Evolutionary conservation across 495 filamentous ascomycete genomes (phyloP).

Genomic region (Trichoderma parareesei): DNA sequence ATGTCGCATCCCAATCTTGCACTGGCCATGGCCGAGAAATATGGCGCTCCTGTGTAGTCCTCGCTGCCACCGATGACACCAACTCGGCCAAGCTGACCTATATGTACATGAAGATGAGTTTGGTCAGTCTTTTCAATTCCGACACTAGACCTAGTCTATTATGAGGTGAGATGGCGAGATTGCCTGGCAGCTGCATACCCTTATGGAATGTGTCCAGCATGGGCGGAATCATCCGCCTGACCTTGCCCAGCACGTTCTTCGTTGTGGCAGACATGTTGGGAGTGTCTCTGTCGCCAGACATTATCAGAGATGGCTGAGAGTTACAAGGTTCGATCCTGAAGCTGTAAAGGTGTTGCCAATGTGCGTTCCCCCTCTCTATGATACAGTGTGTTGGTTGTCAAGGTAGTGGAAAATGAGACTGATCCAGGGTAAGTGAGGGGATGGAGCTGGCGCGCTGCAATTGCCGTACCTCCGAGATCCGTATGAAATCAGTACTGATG

Average conservation of each 20-base stretch:
- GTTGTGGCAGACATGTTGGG: constrained; percentile 38
- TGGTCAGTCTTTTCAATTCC: constrained; percentile 15
- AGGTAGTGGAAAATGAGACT: too few relatives aligned
- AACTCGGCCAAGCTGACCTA: constrained; percentile 86
- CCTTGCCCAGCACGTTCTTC: constrained; percentile 66
- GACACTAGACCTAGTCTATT: neutral
- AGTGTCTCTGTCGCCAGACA: neutral
- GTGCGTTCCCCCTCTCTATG: too few relatives aligned
- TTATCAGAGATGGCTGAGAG: neutral
- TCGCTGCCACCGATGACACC: constrained; percentile 92
- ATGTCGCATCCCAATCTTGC: constrained; percentile 82
- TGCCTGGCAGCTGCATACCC: constrained; percentile 41
- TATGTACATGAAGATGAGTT: neutral
- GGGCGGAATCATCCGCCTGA: constrained; percentile 86
- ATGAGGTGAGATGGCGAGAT: neutral
- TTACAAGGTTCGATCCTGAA: too few relatives aligned
- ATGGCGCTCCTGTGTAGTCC: constrained; percentile 95
- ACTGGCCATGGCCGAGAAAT: constrained; percentile 95
- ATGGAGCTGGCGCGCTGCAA: too few relatives aligned
- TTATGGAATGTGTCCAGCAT: constrained; percentile 97
- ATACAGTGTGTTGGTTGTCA: too few relatives aligned
- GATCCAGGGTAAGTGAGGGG: too few relatives aligned
- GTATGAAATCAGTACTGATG: too few relatives aligned
- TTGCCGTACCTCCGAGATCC: too few relatives aligned
- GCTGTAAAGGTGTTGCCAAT: too few relatives aligned